A percentile compares a stretch with the other conserved stretches of the same genome.
Evolutionary conservation across 805 yeast genomes (phyloP).

Genomic region (Candida insectorum): DNA sequence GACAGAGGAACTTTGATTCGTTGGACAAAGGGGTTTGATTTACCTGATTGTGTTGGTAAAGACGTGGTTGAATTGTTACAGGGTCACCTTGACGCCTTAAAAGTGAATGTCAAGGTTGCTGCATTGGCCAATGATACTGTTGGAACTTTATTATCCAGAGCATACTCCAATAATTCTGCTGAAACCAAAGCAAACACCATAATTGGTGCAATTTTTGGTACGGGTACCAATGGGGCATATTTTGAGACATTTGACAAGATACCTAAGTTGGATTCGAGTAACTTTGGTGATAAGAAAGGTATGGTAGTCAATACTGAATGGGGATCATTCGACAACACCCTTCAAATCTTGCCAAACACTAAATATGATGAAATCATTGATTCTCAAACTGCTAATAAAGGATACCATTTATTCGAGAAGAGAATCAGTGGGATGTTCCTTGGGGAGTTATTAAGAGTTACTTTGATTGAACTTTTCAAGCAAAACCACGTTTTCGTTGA

Average conservation of each 20-base stretch:
- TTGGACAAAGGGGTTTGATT: constrained; percentile 95
- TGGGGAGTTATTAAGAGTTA: constrained; percentile 82
- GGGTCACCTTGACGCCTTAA: constrained; percentile 54
- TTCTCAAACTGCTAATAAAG: constrained; percentile 70
- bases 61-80: constrained; percentile 80
- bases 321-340: constrained; percentile 93
- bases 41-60: constrained; percentile 78
- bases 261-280: constrained; percentile 59
- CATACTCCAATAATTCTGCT: constrained; percentile 65
- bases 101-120: constrained; percentile 66
- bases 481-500: constrained; percentile 58
- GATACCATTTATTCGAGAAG: constrained; percentile 89
- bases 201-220: constrained; percentile 91
- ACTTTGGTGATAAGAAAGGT: constrained; percentile 26
- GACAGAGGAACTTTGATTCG: constrained; percentile 78
- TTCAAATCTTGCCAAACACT: constrained; percentile 72
- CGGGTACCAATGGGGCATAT: constrained; percentile 97
- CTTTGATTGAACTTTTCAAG: constrained; percentile 64
- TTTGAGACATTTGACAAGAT: constrained; percentile 72
- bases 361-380: constrained; percentile 75
- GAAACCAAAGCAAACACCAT: constrained; percentile 71
- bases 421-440: constrained; percentile 89
- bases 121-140: constrained; percentile 96
- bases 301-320: constrained; percentile 96
- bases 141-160: constrained; percentile 86